Base-by-base conservation (phyloP, 495 filamentous ascomycete genomes). In the Trichocladium uniseriatum region DNA sequence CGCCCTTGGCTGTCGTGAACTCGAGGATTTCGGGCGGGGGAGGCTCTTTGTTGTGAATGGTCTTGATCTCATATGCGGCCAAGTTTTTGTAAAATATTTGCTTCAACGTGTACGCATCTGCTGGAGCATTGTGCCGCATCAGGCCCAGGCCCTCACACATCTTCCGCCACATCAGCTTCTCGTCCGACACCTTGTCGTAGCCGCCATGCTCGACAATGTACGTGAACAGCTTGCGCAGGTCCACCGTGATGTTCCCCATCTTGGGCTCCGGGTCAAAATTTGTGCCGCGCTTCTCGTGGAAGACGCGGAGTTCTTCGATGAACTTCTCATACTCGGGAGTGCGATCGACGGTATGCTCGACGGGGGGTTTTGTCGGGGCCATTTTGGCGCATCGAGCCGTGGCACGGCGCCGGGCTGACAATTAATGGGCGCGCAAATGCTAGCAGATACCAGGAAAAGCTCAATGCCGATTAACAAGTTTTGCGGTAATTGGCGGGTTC, bases 21-120 rank as follows among this genome's bases (percentile, higher is more conserved):
- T 92, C 87, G 13, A 92, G 72, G 41, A 89, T 89, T 62, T 89
- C 83, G 53, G 81, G 84, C 15, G 86, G 86, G 10, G 87, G 87
- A 10, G 87, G 87, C 45, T 86, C 82, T 59, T 80, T 80, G 14
- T 78, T 74, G 63, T 85, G 80, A 27, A 83, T 58, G n/a, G 72
- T 78, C 31, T 77, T 71, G 42, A 92, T 87, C 66, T 90, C 87
- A 66, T 85, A 92, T 3, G 87, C 86, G 13, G 83, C 82, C 28
- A 92, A 77, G 54, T 89, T 82, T 55, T 84, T 84, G 71, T 90
- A 91, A 66, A 89, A 92, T 39, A 81, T 76, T 20, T 82, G 84
- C 68, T 92, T 92, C 40, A 91, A 63, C 19, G 78, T 73, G 63
- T 89, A 91, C 3, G 84, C 85, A 47, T 83, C 75, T 1, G 85